Evolutionary conservation across 2,329 filamentous ascomycete species (phyloP), one percentile per base, ranked within the genome.

Genomic region (Neofusicoccum cordaticola): DNA sequence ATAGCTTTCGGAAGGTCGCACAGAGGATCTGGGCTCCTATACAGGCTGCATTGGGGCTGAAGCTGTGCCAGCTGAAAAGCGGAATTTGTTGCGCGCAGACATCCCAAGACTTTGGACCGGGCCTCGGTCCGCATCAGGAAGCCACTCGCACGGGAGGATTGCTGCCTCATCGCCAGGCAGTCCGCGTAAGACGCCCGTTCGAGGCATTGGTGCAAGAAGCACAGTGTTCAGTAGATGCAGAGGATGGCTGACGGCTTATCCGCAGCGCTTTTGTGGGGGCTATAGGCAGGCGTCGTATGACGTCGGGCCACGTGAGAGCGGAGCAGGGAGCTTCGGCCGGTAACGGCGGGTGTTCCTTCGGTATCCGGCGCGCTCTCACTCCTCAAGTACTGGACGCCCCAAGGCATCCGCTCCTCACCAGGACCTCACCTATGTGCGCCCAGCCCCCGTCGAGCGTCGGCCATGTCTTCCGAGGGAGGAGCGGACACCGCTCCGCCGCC

Each of bases 261-360:
- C 27, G 27, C 27, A 31, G 4, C 4, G 27, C 27, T 5, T 7
- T 31, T 5, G 27, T 31, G 27, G 27, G 27, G 27, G 27, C 27
- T 31, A 31, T 1, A 1, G 27, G 27, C 27, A 31, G 27, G 27
- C 17, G 34, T 60, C 56, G 56, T 22, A 60, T 60, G 56, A 60
- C 56, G 56, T 60, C 56, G 56, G 56, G 41, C 41, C 56, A 60
- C 56, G 56, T 60, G 56, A 37, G 31, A 2, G 17, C 27, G 56
- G 17, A 6, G 35, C 12, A 15, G 51, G 51, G 19, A 22, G 22
- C 35, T 5, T 2, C 39, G 52, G 56, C 56, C 56, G 56, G 42
- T 60, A 60, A 60, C 56, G 56, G 56, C 56, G 56, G 39, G 5
- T 4, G 15, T 37, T 37, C 31, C 27, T 31, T 45, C 56, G n/a